These are phyloP conservation scores for Paramecium pentaurelia DNA, from an alignment of 73 alveolate species.

Conservation along the genomic window DNA sequence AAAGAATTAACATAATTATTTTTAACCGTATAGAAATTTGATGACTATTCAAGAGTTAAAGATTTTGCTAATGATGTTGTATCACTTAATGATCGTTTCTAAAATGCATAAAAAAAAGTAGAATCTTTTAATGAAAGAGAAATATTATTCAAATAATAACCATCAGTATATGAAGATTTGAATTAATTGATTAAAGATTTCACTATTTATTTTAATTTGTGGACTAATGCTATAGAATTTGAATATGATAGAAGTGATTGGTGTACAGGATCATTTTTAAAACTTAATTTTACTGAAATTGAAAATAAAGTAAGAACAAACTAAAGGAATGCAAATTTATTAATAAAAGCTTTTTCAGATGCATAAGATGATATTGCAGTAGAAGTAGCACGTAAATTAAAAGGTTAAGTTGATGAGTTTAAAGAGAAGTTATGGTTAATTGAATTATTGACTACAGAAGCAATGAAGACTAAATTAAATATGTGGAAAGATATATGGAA, in stretches of 20 bases:
- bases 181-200: conserved; percentile 69
- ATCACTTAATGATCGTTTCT: conserved; percentile 64
- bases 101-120: conserved; percentile 71
- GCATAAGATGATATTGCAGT: conserved; percentile 80
- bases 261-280: conserved; percentile 46
- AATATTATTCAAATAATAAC: conserved; percentile 62
- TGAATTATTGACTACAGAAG: conserved; percentile 59
- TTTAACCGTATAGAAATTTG: background rate
- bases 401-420: conserved; percentile 73
- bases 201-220: conserved; percentile 76
- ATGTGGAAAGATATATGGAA: conserved; percentile 93
- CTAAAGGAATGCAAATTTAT: conserved; percentile 59
- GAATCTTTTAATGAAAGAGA: conserved; percentile 80
- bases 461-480: conserved; percentile 79
- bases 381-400: conserved; percentile 84
- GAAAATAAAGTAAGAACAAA: conserved; percentile 65
- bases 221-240: conserved; percentile 74
- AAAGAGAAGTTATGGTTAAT: conserved; percentile 53
- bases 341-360: conserved; percentile 74
- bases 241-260: conserved; percentile 52
- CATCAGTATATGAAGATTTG: conserved; percentile 72
- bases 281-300: conserved; percentile 47
- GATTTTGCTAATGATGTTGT: conserved; percentile 66
- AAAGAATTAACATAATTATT: conserved; percentile 8
- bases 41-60: conserved; percentile 30